Percentiles rank a stretch among this genome's conserved stretches.
phyloP scores from a whole-genome alignment of 805 yeast genomes.

The Lipomyces kockii region DNA sequence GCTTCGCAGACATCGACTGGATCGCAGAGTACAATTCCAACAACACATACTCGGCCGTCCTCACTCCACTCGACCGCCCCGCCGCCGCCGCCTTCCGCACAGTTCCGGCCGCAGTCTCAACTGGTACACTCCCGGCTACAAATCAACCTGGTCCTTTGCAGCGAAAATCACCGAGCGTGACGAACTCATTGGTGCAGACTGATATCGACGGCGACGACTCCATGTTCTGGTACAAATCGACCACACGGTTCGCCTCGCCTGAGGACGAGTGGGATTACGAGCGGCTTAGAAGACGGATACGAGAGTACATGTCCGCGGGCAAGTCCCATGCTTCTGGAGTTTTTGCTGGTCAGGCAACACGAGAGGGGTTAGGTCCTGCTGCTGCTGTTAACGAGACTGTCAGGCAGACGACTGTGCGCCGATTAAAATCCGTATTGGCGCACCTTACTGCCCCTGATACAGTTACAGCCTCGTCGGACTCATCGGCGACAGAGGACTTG shows the following conservation, averaged over 20 bases:
- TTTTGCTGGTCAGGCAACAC: background rate
- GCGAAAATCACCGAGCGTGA: slow-evolving; percentile 5
- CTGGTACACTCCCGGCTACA: background rate
- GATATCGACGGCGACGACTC: slow-evolving; percentile 35
- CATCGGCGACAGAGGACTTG: slow-evolving; percentile 14
- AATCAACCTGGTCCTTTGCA: background rate
- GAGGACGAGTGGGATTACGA: slow-evolving; percentile 33
- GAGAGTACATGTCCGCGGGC: slow-evolving; percentile 21
- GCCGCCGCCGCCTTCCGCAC: background rate
- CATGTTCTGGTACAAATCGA: slow-evolving; percentile 32
- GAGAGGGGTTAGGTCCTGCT: slow-evolving; percentile 24
- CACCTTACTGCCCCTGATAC: slow-evolving; percentile 20
- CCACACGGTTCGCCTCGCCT: slow-evolving; percentile 32
- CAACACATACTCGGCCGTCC: slow-evolving; percentile 2
- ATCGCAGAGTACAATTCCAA: slow-evolving; percentile 20
- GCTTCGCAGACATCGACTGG: slow-evolving; percentile 32
- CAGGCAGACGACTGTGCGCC: slow-evolving; percentile 23
- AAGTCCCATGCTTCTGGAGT: background rate
- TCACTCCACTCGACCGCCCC: background rate
- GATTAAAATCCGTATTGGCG: slow-evolving; percentile 25
- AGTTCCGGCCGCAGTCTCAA: background rate
- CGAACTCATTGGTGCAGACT: slow-evolving; percentile 29
- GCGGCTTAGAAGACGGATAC: slow-evolving; percentile 28
- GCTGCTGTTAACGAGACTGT: slow-evolving; percentile 26
- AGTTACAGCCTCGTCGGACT: background rate